Evolutionary conservation across 2,329 filamentous ascomycete genomes (phyloP), one percentile per base, ranked within the genome.

Genomic region (Fusarium pseudograminearum): DNA sequence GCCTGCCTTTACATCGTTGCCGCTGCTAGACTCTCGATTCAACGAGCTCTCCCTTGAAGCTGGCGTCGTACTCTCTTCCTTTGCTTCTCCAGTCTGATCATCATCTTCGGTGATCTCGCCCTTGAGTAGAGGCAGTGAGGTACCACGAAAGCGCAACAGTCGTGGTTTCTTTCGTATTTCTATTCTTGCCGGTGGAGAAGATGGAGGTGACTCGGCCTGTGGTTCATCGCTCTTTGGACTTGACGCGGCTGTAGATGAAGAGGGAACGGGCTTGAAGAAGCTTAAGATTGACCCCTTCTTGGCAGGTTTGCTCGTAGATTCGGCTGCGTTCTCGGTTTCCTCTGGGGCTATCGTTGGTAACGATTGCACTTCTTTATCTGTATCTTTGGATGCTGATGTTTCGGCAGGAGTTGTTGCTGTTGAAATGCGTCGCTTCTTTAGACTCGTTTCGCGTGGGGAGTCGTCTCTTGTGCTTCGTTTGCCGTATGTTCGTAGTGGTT

Each of bases 401-500:
- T 24, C 44, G 2, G 34, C 2, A 5, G 28, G 1, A 10, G 24
- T 3, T 3, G 7, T 34, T 5, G 61, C 61, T n/a, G 55, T 16
- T 0, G 58, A 63, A 1, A 65, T 33, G 9, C 73, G 69, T 20
- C 64, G 69, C 44, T 65, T 80, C 63, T 81, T 80, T 0, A 60
- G 12, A 4, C 16, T 67, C 2, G 60, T 33, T 24, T 69, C 58
- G 4, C 47, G 61, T 0, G 70, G 65, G 0, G 74, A 72, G 11
- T 79, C 76, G n/a, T 47, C 65, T 36, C 69, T 64, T 11, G 77
- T 76, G 7, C 70, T 71, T 16, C 78, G 77, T 64, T 79, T 81
- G 44, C 81, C 80, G 42, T 83, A 83, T 15, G 82, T 83, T 58
- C 80, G 78, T 16, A 82, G 67, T 7, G 77, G 74, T 61, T 79